Percentiles rank a stretch among this genome's conserved stretches.
phyloP scores from a whole-genome alignment of 495 filamentous ascomycete genomes.

The Aspergillus homomorphus region DNA sequence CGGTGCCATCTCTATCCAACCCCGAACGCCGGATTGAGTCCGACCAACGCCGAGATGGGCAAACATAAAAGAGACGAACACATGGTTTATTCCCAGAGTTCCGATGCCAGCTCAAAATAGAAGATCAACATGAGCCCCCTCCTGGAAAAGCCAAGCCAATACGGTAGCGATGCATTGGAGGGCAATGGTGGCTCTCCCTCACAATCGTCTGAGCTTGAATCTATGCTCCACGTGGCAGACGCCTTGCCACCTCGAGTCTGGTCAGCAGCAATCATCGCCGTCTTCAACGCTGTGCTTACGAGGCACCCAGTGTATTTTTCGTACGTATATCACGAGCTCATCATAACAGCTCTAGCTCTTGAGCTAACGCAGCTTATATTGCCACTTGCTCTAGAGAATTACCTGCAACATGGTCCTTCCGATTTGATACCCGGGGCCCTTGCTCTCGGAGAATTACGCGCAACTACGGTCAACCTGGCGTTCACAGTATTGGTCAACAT shows the following conservation, averaged over 20 bases:
- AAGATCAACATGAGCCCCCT: background rate
- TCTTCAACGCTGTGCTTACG: background rate
- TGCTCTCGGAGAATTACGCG: conserved; percentile 3
- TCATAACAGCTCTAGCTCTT: too few species aligned
- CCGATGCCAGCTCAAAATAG: background rate
- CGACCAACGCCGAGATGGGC: background rate
- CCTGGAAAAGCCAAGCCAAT: background rate
- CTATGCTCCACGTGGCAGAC: background rate
- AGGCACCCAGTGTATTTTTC: too few species aligned
- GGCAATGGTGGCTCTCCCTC: background rate
- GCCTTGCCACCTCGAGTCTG: too few species aligned
- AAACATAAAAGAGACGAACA: background rate
- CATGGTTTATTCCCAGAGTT: too few species aligned
- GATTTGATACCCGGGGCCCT: conserved; percentile 15
- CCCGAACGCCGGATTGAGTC: background rate
- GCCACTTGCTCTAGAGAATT: conserved; percentile 13
- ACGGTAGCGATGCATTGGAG: background rate
- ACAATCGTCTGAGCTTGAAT: background rate
- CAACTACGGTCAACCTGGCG: background rate
- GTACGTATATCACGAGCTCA: too few species aligned
- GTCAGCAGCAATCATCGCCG: background rate
- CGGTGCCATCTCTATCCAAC: background rate
- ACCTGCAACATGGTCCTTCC: conserved; percentile 14
- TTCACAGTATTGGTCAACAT: conserved; percentile 1
- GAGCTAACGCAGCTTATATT: too few species aligned